phyloP scores from a whole-genome alignment of 805 yeast genomes.

The Suhomyces pyralidae region DNA sequence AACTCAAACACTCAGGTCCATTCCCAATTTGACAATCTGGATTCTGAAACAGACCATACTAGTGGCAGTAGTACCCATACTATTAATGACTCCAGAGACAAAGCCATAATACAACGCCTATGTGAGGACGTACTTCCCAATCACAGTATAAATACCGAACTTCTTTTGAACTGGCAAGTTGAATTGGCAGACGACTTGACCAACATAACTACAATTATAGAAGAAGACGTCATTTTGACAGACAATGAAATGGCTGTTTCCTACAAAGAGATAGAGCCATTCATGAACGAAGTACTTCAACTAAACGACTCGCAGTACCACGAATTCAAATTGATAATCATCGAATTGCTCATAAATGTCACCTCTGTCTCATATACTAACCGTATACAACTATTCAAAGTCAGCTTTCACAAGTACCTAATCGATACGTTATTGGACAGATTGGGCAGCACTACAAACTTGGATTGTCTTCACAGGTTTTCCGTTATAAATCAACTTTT shows the following conservation, averaged over 20 bases:
- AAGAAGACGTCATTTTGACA: constrained; percentile 21
- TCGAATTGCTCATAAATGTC: constrained; percentile 23
- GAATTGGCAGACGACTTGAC: constrained; percentile 25
- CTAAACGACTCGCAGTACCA: constrained; percentile 23
- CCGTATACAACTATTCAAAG: constrained; percentile 20
- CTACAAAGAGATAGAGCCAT: constrained; percentile 2
- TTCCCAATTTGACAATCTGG: not conserved
- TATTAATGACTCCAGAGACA: not conserved
- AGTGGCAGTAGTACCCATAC: not conserved
- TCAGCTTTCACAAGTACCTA: constrained; percentile 17
- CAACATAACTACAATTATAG: constrained; percentile 20
- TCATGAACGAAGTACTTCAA: constrained; percentile 13
- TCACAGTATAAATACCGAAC: constrained; percentile 23
- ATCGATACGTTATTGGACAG: constrained; percentile 17
- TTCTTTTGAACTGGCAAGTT: constrained; percentile 35
- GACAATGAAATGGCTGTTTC: not conserved
- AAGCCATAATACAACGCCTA: constrained; percentile 16
- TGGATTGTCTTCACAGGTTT: constrained; percentile 6
- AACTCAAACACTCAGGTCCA: not conserved
- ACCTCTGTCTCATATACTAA: constrained; percentile 22
- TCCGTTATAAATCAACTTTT: constrained; percentile 17
- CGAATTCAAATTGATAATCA: constrained; percentile 28
- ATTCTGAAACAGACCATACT: not conserved
- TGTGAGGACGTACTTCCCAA: constrained; percentile 23
- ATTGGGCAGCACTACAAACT: not conserved